Conservation (phyloP, 768 basidiomycete species). For the Suillus brevipes region DNA sequence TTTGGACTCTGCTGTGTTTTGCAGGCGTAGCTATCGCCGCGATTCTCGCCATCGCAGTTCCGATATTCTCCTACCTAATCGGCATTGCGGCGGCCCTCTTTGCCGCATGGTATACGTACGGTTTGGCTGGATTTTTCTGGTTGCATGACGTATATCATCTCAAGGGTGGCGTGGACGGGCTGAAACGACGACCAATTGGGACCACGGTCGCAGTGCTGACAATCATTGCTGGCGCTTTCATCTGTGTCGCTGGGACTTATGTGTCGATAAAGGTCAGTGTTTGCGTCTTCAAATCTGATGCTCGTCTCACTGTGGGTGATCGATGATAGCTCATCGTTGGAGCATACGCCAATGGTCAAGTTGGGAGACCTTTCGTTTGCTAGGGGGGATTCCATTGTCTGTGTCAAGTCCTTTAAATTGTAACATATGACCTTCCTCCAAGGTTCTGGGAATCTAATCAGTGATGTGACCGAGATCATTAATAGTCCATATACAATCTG, state of each 20-base stretch:
- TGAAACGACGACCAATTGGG: slow-evolving; percentile 35
- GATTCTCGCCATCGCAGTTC: slow-evolving; percentile 50
- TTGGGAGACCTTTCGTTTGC: slow-evolving; percentile 50
- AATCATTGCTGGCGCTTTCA: slow-evolving; percentile 49
- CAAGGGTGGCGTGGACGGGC: slow-evolving; percentile 35
- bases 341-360: slow-evolving; percentile 42
- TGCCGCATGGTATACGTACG: slow-evolving; percentile 61
- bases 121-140: slow-evolving; percentile 54
- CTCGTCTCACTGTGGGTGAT: slow-evolving; percentile 4
- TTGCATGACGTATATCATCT: slow-evolving; percentile 48
- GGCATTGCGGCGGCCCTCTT: slow-evolving; percentile 55
- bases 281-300: not conserved
- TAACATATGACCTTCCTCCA: not conserved
- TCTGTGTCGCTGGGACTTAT: slow-evolving; percentile 54
- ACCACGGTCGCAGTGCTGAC: slow-evolving; percentile 42
- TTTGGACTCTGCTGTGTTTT: slow-evolving; percentile 47
- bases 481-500: not conserved
- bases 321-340: slow-evolving; percentile 43
- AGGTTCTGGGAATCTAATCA: not conserved
- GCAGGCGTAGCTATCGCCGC: slow-evolving; percentile 38
- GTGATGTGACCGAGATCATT: not conserved
- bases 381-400: slow-evolving; percentile 15
- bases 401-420: not conserved
- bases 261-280: slow-evolving; percentile 49
- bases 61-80: slow-evolving; percentile 55